These are phyloP conservation scores for Suhomyces maxii DNA, from an alignment of 1,139 yeast species.

Conservation along the genomic window DNA sequence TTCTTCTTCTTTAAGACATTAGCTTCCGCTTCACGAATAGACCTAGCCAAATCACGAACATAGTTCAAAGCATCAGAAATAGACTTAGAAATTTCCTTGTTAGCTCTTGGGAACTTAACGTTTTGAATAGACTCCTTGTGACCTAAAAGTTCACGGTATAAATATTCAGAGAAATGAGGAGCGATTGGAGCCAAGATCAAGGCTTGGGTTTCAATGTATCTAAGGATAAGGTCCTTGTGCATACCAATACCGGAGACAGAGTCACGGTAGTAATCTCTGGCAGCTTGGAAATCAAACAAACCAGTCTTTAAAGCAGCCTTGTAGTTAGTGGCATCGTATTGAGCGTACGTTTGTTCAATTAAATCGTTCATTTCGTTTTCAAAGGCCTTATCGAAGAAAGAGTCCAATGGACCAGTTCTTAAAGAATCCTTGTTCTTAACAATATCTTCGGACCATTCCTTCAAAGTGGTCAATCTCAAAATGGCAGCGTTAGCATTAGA, in stretches of 20 bases:
- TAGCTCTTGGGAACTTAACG: constrained; percentile 75
- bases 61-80: constrained; percentile 71
- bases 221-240: constrained; percentile 80
- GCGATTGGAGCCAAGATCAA: constrained; percentile 88
- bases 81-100: constrained; percentile 62
- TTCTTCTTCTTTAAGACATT: constrained; percentile 87
- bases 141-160: constrained; percentile 80
- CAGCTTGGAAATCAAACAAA: constrained; percentile 88
- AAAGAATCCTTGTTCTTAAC: constrained; percentile 52
- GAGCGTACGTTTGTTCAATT: constrained; percentile 68
- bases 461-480: constrained; percentile 84
- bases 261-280: constrained; percentile 96
- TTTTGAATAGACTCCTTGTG: constrained; percentile 61
- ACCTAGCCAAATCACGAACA: constrained; percentile 72
- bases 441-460: constrained; percentile 92
- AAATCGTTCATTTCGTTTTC: constrained; percentile 91
- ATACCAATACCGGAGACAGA: constrained; percentile 60
- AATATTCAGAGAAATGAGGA: constrained; percentile 91
- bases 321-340: constrained; percentile 72
- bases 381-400: constrained; percentile 84
- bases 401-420: constrained; percentile 66
- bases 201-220: constrained; percentile 83
- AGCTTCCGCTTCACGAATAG: constrained; percentile 92
- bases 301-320: constrained; percentile 89
- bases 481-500: constrained; percentile 96